Base-by-base conservation (phyloP, 345 rosid species). In the Psidium guajava region DNA sequence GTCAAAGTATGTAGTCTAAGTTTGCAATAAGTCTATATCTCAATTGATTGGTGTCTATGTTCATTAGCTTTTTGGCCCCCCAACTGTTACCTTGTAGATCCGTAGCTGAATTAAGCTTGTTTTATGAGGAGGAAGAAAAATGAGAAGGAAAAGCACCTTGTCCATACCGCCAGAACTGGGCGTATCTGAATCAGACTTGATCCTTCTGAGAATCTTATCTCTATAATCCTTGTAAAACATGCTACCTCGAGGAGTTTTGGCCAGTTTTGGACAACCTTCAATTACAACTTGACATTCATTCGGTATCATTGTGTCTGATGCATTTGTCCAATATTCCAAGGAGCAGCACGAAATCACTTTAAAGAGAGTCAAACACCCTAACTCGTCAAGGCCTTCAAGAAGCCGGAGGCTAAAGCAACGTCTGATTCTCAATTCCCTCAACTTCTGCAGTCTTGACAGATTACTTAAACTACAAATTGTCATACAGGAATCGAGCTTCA, bases 281-380 rank as follows among this genome's bases (percentile, higher is more conserved):
- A 58, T n/a, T 0, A 58, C 5, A 28, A 58, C 64, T 6, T 11
- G 64, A 28, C 64, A 58, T 58, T 58, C 28, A 25, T 58, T 28
- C 6, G 64, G 64, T 58, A 58, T 58, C 28, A 57, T 57, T n/a
- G 16, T 2, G 64, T 58, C 64, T 36, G 36, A 1, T 28, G 74
- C 74, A 61, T 28, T 15, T 3, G 42, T 61, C 40, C 5, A 27
- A 61, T 6, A 27, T 61, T 1, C 0, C 40, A 61, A 61, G 42
- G 21, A 61, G 21, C 0, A 2, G 74, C 42, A 61, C 2, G 0
- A 0, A 3, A 0, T 14, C 74, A 15, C 21, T 61, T 14, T 2
- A 28, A 61, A 14, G 2, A 61, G 21, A 14, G 2, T 1, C 36
- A 61, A 15, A 61, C 40, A 61, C 15, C 40, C 10, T 61, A 28